These are phyloP conservation scores for Bolboschoenus planiculmis DNA, from an alignment of 176 grass and related monocot species.

Conservation along the genomic window DNA sequence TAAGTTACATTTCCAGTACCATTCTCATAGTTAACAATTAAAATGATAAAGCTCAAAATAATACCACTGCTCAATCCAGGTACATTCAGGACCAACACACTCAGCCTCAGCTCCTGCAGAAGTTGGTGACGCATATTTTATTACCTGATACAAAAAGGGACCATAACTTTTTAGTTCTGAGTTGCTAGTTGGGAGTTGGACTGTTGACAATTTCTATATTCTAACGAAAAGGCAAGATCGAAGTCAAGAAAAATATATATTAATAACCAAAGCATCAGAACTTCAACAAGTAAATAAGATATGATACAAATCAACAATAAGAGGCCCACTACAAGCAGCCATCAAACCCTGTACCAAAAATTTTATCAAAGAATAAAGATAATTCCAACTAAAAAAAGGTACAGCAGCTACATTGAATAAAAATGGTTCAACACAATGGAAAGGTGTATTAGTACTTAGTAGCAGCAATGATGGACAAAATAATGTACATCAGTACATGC, in stretches of 20 bases:
- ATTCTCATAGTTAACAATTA: constrained; percentile 14
- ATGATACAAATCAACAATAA: neutral
- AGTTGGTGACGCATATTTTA: constrained; percentile 75
- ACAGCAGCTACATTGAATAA: neutral
- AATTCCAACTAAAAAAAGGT: neutral
- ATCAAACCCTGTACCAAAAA: neutral
- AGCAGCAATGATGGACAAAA: neutral
- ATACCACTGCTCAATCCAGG: constrained; percentile 95
- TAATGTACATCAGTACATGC: neutral
- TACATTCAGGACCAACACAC: constrained; percentile 89
- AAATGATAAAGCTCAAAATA: constrained; percentile 22
- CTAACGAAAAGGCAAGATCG: neutral
- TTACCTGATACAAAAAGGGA: constrained; percentile 50
- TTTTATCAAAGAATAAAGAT: constrained; percentile 14
- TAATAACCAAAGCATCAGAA: neutral
- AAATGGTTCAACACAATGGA: neutral
- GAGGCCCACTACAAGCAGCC: neutral
- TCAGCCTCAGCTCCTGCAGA: constrained; percentile 89
- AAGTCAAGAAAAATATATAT: neutral
- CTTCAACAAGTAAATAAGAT: neutral
- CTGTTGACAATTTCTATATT: neutral
- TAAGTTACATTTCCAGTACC: constrained; percentile 9
- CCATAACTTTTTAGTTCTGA: constrained; percentile 14
- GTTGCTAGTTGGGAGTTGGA: neutral
- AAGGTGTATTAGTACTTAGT: neutral